phyloP scores from a whole-genome alignment of 257 asterid species.

The Gentiana straminea region DNA sequence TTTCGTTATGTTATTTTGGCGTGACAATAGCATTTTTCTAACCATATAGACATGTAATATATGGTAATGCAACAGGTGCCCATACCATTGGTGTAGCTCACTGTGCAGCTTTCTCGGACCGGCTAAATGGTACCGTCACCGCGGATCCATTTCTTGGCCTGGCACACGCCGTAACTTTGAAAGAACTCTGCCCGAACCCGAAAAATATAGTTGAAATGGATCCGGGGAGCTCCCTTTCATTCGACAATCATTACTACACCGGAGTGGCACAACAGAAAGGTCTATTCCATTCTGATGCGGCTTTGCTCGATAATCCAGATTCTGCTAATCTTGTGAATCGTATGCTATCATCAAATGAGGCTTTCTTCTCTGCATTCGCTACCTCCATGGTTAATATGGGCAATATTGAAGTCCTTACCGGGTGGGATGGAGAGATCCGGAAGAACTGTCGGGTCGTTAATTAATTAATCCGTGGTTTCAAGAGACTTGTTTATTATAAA shows the following conservation, averaged over 20 bases:
- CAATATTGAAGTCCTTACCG: conserved; percentile 3
- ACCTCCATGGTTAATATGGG: neutral
- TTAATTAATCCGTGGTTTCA: neutral
- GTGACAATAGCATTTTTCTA: neutral
- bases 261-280: neutral
- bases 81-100: conserved; percentile 34
- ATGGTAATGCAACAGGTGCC: neutral
- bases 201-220: conserved; percentile 45
- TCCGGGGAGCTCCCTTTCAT: conserved; percentile 40
- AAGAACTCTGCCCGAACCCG: conserved; percentile 29
- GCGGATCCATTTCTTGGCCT: conserved; percentile 51
- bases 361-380: neutral
- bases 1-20: neutral
- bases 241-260: conserved; percentile 15
- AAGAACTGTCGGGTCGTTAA: conserved; percentile 3
- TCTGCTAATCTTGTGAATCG: neutral
- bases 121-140: conserved; percentile 50
- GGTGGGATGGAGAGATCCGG: conserved; percentile 2
- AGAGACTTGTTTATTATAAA: too few species aligned
- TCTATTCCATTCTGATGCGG: neutral
- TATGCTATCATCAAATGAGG: neutral
- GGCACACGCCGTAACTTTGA: conserved; percentile 26
- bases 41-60: neutral
- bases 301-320: neutral
- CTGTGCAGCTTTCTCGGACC: conserved; percentile 37